These are phyloP conservation scores for Calocybe cyanea DNA, from an alignment of 768 basidiomycete genomes.

Conservation along the genomic window DNA sequence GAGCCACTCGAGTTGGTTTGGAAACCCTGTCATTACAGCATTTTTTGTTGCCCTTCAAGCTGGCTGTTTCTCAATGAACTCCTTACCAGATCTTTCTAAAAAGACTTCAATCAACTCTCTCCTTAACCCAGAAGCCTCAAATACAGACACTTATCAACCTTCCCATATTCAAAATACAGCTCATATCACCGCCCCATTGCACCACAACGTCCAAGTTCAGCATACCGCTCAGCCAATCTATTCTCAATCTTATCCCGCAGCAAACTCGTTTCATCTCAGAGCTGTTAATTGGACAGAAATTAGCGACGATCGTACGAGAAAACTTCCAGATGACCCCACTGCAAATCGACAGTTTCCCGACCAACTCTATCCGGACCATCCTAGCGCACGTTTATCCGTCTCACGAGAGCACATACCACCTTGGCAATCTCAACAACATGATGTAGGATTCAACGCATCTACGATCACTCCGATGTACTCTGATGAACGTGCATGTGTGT, in stretches of 20 bases:
- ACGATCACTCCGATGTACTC: constrained; percentile 47
- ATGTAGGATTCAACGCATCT: constrained; percentile 39
- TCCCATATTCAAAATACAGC: constrained; percentile 17
- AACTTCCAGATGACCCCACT: constrained; percentile 17
- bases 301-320: constrained; percentile 19
- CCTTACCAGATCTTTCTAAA: constrained; percentile 30
- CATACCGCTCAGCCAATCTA: constrained; percentile 18
- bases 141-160: constrained; percentile 18
- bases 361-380: constrained; percentile 27
- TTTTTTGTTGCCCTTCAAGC: not conserved
- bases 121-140: constrained; percentile 35
- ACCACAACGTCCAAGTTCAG: constrained; percentile 21
- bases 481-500: constrained; percentile 56
- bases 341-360: constrained; percentile 18
- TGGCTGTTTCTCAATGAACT: constrained; percentile 3
- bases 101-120: constrained; percentile 39
- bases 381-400: constrained; percentile 20
- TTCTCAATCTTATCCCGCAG: constrained; percentile 20
- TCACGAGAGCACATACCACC: constrained; percentile 16
- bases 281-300: constrained; percentile 52
- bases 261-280: constrained; percentile 48
- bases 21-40: too few relatives aligned
- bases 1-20: too few relatives aligned
- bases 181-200: constrained; percentile 17
- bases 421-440: constrained; percentile 29